Percentiles rank a stretch among this genome's conserved stretches.
Evolutionary conservation across 805 yeast genomes (phyloP).

Genomic region (Wickerhamiella slavikovae): DNA sequence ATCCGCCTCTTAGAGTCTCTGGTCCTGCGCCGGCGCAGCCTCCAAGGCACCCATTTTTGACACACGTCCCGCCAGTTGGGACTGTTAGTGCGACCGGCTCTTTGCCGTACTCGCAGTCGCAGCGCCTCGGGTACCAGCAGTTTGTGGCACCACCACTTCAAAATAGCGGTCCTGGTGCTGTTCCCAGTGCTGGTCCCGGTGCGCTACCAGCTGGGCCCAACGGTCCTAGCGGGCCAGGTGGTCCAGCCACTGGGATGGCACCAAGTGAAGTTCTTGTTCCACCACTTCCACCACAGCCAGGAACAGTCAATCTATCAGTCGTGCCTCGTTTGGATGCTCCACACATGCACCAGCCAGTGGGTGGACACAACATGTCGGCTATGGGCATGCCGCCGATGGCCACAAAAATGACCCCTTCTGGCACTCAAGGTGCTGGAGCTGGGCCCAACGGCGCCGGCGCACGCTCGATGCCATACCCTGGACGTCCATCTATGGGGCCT

Average conservation of each 20-base stretch:
- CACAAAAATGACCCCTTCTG: neutral
- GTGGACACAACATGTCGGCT: too few species aligned
- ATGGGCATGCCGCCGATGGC: too few species aligned
- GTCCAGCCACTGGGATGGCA: too few species aligned
- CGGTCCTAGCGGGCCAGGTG: too few species aligned
- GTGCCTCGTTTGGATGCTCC: too few species aligned
- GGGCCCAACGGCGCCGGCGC: neutral
- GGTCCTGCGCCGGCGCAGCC: neutral
- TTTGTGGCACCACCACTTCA: too few species aligned
- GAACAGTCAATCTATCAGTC: too few species aligned
- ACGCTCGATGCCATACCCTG: neutral
- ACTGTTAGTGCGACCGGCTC: conserved; percentile 8
- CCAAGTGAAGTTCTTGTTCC: too few species aligned
- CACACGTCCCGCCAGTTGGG: conserved; percentile 12
- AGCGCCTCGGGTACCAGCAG: conserved; percentile 10
- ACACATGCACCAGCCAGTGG: too few species aligned
- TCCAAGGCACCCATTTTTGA: conserved; percentile 9
- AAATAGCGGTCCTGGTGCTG: too few species aligned
- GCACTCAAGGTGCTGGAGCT: neutral
- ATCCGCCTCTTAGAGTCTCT: conserved; percentile 3
- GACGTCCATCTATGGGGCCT: neutral
- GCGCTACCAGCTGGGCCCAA: neutral
- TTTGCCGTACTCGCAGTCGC: conserved; percentile 10
- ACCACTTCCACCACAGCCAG: too few species aligned
- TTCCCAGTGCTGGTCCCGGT: neutral